These are phyloP conservation scores for Jacaranda mimosifolia DNA, from an alignment of 257 asterid species.

Conservation along the genomic window DNA sequence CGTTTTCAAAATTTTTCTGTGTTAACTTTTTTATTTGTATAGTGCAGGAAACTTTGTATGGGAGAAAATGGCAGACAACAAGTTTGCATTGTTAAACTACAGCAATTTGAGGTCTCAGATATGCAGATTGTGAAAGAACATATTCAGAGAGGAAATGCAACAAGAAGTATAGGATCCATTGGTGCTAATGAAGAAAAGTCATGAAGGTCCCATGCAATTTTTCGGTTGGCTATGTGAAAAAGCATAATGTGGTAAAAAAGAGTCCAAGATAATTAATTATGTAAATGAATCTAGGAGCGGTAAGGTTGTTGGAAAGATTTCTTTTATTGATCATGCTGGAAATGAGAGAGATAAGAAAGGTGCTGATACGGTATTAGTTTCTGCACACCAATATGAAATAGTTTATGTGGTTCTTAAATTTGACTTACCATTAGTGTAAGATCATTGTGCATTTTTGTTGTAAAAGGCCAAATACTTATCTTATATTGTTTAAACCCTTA, in stretches of 20 bases:
- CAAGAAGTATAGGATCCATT: conserved; percentile 95
- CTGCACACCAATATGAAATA: conserved; percentile 12
- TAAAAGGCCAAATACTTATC: background rate
- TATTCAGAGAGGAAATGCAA: conserved; percentile 87
- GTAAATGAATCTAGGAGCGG: conserved; percentile 73
- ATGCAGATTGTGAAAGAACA: conserved; percentile 91
- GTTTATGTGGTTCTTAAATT: conserved; percentile 21
- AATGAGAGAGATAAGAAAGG: conserved; percentile 91
- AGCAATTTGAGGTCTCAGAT: conserved; percentile 95
- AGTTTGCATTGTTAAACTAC: conserved; percentile 98
- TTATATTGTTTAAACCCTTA: conserved; percentile 1
- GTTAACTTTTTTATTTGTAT: conserved; percentile 29
- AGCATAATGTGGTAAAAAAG: conserved; percentile 88
- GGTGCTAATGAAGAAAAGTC: conserved; percentile 97
- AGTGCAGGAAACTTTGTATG: conserved; percentile 87
- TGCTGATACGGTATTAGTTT: conserved; percentile 90
- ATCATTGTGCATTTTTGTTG: conserved; percentile 20
- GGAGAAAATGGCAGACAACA: conserved; percentile 97
- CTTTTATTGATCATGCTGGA: conserved; percentile 98
- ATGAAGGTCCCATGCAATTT: conserved; percentile 95
- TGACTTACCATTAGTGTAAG: background rate
- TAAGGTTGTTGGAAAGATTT: conserved; percentile 91
- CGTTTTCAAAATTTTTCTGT: background rate
- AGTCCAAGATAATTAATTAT: conserved; percentile 65
- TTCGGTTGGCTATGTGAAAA: conserved; percentile 84